Evolutionary conservation across 1,284 basidiomycete genomes (phyloP).

Genomic region (Cutaneotrichosporon sp.): DNA sequence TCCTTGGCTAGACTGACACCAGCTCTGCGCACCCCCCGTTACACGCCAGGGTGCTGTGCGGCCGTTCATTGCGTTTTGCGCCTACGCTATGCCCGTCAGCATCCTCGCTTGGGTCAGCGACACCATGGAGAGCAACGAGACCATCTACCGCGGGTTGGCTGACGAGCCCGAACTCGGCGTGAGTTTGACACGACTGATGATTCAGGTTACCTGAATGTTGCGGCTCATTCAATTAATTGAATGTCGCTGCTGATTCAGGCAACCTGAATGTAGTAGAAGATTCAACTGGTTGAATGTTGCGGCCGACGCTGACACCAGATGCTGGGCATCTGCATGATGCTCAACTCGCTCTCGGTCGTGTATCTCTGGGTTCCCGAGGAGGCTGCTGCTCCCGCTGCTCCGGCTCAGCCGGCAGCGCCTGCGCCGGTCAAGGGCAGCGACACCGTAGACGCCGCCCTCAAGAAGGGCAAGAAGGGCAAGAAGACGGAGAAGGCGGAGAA

Average conservation of each 20-base stretch:
- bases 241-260: no score
- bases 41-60: neutral
- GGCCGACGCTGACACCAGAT: neutral
- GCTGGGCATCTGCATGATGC: neutral
- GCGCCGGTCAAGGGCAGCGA: neutral
- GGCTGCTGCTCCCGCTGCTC: neutral
- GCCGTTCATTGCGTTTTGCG: neutral
- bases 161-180: constrained; percentile 5
- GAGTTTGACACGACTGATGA: neutral
- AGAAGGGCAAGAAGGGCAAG: neutral
- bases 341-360: constrained; percentile 2
- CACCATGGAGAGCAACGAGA: neutral
- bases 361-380: neutral
- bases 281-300: no score
- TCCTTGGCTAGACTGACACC: neutral
- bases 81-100: neutral
- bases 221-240: no score
- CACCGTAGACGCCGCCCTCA: neutral
- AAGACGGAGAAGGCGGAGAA: neutral
- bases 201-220: no score
- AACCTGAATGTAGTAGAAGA: no score
- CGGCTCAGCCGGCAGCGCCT: neutral
- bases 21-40: neutral
- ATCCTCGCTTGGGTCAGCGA: constrained; percentile 2
- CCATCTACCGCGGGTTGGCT: neutral